These are phyloP conservation scores for Phytophthora pini DNA, from an alignment of 352 stramenopile genomes.

Conservation along the genomic window DNA sequence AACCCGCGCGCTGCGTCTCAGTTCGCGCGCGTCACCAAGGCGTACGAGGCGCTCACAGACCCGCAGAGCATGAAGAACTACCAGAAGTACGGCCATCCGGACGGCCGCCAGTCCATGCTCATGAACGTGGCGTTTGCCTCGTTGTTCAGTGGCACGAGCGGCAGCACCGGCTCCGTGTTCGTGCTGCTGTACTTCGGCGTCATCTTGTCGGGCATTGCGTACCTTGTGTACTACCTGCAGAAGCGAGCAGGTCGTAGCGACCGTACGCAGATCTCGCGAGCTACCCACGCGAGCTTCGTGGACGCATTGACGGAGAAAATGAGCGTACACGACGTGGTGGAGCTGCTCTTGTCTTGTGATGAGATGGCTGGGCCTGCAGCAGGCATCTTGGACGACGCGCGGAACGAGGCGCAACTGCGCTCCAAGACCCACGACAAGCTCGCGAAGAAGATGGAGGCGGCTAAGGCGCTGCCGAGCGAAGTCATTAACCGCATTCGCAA, in stretches of 20 bases:
- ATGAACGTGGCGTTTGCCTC: conserved; percentile 78
- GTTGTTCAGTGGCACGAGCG: conserved; percentile 48
- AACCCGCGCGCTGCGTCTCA: conserved; percentile 48
- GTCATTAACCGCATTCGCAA: conserved; percentile 81
- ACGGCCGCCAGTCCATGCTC: conserved; percentile 77
- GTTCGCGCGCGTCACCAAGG: conserved; percentile 83
- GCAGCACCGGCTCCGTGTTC: conserved; percentile 59
- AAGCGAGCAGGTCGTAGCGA: conserved; percentile 61
- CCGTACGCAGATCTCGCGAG: conserved; percentile 64
- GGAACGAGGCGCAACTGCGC: conserved; percentile 56
- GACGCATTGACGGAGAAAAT: conserved; percentile 72
- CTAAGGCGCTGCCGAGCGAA: conserved; percentile 64
- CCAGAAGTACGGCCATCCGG: conserved; percentile 80
- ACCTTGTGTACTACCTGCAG: conserved; percentile 68
- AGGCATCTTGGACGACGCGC: conserved; percentile 45
- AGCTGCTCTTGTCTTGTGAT: conserved; percentile 76
- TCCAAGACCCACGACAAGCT: conserved; percentile 80
- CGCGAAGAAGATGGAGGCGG: conserved; percentile 82
- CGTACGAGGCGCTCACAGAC: conserved; percentile 88
- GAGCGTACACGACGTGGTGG: conserved; percentile 83
- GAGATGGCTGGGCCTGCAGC: conserved; percentile 68
- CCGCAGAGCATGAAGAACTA: conserved; percentile 77
- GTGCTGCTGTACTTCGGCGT: conserved; percentile 76
- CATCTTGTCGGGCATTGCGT: conserved; percentile 66
- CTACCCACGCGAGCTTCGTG: conserved; percentile 51